These are phyloP conservation scores for Trichocomaceae sp. DNA, from an alignment of 2,329 filamentous ascomycete genomes.

Conservation along the genomic window DNA sequence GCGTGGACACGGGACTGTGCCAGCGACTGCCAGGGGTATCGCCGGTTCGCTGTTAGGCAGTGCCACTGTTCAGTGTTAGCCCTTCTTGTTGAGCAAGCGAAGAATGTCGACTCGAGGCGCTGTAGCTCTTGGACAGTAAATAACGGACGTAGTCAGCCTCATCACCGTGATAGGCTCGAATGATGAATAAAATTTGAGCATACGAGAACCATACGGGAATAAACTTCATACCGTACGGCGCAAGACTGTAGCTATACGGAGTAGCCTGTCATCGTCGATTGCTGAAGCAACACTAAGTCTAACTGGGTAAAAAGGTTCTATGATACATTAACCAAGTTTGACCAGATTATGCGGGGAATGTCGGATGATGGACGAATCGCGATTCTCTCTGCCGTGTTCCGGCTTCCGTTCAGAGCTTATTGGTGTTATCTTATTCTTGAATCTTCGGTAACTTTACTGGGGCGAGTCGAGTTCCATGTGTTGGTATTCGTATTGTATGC, in stretches of 20 bases:
- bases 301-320: too few relatives aligned
- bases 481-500: neutral
- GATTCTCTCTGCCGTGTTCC: neutral
- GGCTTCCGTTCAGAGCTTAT: neutral
- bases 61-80: too few relatives aligned
- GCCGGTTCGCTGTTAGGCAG: neutral
- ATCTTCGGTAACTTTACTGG: neutral
- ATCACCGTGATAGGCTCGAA: neutral
- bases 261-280: neutral
- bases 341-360: constrained; percentile 5
- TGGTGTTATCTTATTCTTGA: constrained; percentile 4
- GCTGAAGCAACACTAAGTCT: neutral
- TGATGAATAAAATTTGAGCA: neutral
- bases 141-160: too few relatives aligned
- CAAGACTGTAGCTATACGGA: neutral
- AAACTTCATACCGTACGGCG: neutral
- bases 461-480: neutral
- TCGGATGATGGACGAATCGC: constrained; percentile 2
- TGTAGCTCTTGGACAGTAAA: too few relatives aligned
- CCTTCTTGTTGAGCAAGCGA: too few relatives aligned
- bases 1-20: neutral
- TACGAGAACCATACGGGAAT: neutral
- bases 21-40: neutral
- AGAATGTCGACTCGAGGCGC: too few relatives aligned
- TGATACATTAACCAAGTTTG: neutral